Conservation (phyloP, 164 flowering plant species). For the Brasenia schreberi region DNA sequence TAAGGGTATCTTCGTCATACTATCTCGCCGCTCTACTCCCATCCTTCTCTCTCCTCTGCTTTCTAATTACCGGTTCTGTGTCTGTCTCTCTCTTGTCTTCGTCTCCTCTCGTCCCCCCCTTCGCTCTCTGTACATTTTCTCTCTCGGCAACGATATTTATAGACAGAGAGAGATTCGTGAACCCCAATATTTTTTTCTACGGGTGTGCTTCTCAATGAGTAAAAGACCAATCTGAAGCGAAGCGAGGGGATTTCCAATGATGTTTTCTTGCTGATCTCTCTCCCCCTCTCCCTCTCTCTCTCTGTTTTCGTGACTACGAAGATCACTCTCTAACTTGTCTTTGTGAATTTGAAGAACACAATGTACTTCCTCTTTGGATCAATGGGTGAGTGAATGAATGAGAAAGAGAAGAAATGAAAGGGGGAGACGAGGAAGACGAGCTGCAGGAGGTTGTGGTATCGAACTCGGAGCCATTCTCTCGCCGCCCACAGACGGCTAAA, state of each 20-base stretch:
- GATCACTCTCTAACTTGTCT: background rate
- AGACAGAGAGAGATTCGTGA: too few species aligned
- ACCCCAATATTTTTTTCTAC: too few species aligned
- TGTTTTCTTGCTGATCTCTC: background rate
- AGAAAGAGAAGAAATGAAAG: background rate
- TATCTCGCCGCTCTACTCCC: too few species aligned
- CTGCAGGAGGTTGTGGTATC: background rate
- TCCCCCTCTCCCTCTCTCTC: slow-evolving; percentile 1
- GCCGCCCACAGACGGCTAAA: slow-evolving; percentile 6
- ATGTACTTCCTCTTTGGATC: background rate
- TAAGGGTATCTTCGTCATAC: too few species aligned
- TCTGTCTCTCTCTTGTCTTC: too few species aligned
- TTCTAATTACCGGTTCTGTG: too few species aligned
- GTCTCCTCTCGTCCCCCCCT: too few species aligned
- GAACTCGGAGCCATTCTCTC: slow-evolving; percentile 1
- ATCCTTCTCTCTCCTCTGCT: too few species aligned
- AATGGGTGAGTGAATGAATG: background rate
- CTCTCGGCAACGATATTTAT: too few species aligned
- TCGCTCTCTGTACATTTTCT: background rate
- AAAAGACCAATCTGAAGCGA: too few species aligned
- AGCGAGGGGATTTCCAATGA: too few species aligned
- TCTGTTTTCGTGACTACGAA: background rate
- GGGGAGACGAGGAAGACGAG: background rate
- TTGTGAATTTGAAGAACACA: background rate
- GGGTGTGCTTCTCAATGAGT: too few species aligned